Base-by-base conservation (phyloP, 129 eudicot genomes). In the Lactuca saligna region DNA sequence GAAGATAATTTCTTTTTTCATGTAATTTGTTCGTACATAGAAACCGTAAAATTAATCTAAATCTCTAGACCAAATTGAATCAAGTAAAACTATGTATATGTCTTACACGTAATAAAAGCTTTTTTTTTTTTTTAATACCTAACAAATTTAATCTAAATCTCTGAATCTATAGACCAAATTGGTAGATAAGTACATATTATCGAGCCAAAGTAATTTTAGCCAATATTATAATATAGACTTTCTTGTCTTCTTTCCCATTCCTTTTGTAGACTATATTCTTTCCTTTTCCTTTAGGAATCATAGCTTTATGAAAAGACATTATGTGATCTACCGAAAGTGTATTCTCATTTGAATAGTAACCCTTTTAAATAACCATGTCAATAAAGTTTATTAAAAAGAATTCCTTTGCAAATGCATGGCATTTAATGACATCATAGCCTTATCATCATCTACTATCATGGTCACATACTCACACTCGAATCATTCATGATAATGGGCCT, bases 311-410 rank as follows among this genome's bases (percentile, higher is more conserved):
- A 39, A 74, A 74, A 65, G 78, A 54, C 16, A 39, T 57, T 57
- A 70, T 15, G 17, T 70, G 75, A 74, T 74, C 71, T 64, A 55
- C 78, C 78, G 78, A 74, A 74, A 74, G 78, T 74, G 78, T 74
- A 73, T 72, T 61, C 69, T 37, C 61, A 68, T 72, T 72, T 14
- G 53, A 49, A 49, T 51, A 37, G 54, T 55, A 37, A 41, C 68
- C 57, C 46, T 63, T 71, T 63, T 71, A 59, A 35, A 60, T 10
- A 70, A 70, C 57, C 5, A 70, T 41, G 46, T 48, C 31, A 41
- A 12, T n/a, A 55, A 17, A 55, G 54, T 12, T 20, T 16, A 9
- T 14, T 14, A 14, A 46, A 46, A 46, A 46, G 12, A 42, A 46
- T n/a, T 12, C 51, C 3, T 4, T 46, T 12, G 12, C 51, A 46